Conservation (phyloP, 1,139 yeast species). For the Groenewaldozyma auringiensis region DNA sequence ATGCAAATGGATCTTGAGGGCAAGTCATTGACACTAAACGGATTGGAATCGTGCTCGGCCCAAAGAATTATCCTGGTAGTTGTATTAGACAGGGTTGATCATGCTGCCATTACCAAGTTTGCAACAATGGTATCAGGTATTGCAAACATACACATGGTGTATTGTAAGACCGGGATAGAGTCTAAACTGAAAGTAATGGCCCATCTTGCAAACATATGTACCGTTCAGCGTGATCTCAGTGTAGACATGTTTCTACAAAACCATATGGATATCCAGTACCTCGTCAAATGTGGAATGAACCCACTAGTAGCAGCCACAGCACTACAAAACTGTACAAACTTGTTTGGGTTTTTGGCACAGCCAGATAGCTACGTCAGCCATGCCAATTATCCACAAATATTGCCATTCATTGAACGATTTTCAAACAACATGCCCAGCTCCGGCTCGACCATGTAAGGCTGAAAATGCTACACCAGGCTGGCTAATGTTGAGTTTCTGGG, state of each 20-base stretch:
- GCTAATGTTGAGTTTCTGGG: background rate
- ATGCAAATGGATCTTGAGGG: background rate
- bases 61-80: background rate
- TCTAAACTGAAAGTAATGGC: background rate
- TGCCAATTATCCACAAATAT: background rate
- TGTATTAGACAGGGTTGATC: background rate
- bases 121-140: background rate
- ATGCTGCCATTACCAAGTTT: background rate
- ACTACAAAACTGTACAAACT: background rate
- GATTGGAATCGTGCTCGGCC: background rate
- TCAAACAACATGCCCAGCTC: background rate
- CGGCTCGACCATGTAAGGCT: slow-evolving; percentile 18
- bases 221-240: background rate
- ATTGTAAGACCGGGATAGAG: background rate
- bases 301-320: background rate
- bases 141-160: background rate
- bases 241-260: background rate
- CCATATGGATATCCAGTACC: background rate
- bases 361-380: background rate
- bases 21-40: background rate
- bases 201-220: background rate
- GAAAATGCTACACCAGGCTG: slow-evolving; percentile 24
- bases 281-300: slow-evolving; percentile 1
- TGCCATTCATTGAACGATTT: background rate
- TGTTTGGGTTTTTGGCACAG: background rate